phyloP scores from a whole-genome alignment of 352 stramenopile species.

The Pythium graminicola region DNA sequence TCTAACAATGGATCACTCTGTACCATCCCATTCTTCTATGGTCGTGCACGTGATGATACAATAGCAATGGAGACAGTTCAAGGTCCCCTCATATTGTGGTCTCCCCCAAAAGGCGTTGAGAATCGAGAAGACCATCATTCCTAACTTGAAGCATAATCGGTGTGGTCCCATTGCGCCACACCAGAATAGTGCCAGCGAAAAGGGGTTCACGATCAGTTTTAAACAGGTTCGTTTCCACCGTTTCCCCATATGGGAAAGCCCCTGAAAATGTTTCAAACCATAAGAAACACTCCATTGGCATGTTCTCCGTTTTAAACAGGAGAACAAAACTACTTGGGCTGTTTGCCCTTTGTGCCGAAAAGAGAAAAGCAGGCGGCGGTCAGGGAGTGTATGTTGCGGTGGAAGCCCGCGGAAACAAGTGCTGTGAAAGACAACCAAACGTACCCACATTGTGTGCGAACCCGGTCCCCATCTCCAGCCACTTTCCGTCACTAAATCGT shows the following conservation, averaged over 20 bases:
- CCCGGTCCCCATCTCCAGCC: neutral
- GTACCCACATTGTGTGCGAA: neutral
- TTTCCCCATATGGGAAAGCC: neutral
- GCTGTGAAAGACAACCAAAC: neutral
- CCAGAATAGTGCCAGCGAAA: constrained; percentile 2
- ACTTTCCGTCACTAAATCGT: neutral
- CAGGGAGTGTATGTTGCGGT: constrained; percentile 16
- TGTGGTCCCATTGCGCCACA: constrained; percentile 9
- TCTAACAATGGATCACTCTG: too few species aligned
- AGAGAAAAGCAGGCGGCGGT: constrained; percentile 17
- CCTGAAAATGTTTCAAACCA: constrained; percentile 4
- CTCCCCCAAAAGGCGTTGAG: neutral
- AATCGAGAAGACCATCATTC: constrained; percentile 21
- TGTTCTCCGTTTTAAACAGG: constrained; percentile 27
- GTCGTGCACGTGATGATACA: too few species aligned
- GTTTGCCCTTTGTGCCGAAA: constrained; percentile 3
- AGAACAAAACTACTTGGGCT: constrained; percentile 16
- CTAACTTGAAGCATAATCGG: constrained; percentile 26
- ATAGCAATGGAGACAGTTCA: too few species aligned
- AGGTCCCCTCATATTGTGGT: too few species aligned
- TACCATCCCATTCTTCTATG: too few species aligned
- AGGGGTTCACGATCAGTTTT: constrained; percentile 9
- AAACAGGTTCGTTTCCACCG: constrained; percentile 20
- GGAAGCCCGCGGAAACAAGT: neutral
- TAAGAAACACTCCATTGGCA: neutral